A percentile compares a stretch with the other conserved stretches of the same genome.
These are phyloP conservation scores for Catharanthus roseus DNA, from an alignment of 257 asterid genomes.

Conservation along the genomic window DNA sequence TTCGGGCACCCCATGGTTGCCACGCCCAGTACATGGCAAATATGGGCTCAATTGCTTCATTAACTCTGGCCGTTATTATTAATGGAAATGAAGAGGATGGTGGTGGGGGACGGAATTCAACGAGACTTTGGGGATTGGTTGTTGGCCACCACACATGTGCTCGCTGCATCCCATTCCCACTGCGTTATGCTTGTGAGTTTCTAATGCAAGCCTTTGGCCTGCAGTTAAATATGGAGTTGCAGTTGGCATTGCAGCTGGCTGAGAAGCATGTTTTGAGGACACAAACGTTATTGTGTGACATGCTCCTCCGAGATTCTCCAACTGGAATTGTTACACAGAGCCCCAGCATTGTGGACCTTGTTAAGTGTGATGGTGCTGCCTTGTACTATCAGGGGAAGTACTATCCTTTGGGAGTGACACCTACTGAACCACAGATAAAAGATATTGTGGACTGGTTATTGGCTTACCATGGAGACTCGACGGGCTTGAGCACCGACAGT, in stretches of 20 bases:
- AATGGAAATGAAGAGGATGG: slow-evolving; percentile 57
- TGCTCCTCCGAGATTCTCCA: slow-evolving; percentile 78
- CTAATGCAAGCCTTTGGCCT: slow-evolving; percentile 88
- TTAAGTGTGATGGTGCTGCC: slow-evolving; percentile 84
- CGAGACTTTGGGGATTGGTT: slow-evolving; percentile 91
- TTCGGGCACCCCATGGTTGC: slow-evolving; percentile 62
- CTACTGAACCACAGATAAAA: slow-evolving; percentile 63
- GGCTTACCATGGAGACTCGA: slow-evolving; percentile 60
- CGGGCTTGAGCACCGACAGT: slow-evolving; percentile 85
- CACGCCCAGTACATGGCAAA: slow-evolving; percentile 64
- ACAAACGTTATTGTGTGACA: slow-evolving; percentile 81
- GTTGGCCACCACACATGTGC: slow-evolving; percentile 83
- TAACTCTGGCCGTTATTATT: slow-evolving; percentile 48
- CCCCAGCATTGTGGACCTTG: slow-evolving; percentile 81
- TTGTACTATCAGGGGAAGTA: slow-evolving; percentile 60
- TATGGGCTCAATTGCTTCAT: slow-evolving; percentile 61
- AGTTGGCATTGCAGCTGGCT: slow-evolving; percentile 56
- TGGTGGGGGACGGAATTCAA: slow-evolving; percentile 47
- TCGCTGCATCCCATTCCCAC: slow-evolving; percentile 64
- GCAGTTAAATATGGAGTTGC: slow-evolving; percentile 80
- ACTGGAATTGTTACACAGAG: slow-evolving; percentile 68
- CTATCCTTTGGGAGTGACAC: slow-evolving; percentile 62
- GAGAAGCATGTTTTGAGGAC: slow-evolving; percentile 76
- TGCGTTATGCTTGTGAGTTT: slow-evolving; percentile 84
- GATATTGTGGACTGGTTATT: slow-evolving; percentile 67